Evolutionary conservation across 352 stramenopile genomes (phyloP), one percentile per base, ranked within the genome.

Genomic region (Pythium dissotocum): DNA sequence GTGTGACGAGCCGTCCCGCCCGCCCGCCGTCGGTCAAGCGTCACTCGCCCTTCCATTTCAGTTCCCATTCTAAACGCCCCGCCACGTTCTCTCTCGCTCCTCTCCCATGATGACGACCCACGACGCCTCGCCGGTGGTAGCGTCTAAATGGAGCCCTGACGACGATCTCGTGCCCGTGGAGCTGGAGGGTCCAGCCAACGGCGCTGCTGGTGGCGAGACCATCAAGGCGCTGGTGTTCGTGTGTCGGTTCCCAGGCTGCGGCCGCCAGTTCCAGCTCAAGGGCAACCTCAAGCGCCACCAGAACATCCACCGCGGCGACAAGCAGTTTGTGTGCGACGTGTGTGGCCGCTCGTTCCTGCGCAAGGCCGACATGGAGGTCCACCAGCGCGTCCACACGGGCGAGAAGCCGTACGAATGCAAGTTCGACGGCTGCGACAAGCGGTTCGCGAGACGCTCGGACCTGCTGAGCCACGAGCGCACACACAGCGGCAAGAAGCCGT

Each of bases 401-500:
- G 77, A 85, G 65, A 85, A 85, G 72, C 73, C 73, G 28, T 85
- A 79, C 61, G 30, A 38, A 52, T 85, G 78, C 61, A 49, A 58
- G 30, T 61, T 69, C 57, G 55, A 44, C 18, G 64, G 58, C 54
- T 85, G 78, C 63, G 69, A 61, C 49, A 79, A 80, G 57, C 53
- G 62, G 21, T 85, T 85, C 49, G 78, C 76, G n/a, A 69, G 78
- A 21, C 76, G 77, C 53, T 85, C 77, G 26, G 78, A 87, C 58
- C 61, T 87, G 61, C 71, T 79, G 33, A 81, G 67, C 63, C 78
- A 87, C 68, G 75, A 87, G 70, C 77, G 78, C 44, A 87, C 71
- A 26, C 78, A 87, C 51, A 69, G 56, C 53, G 73, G 77, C 49
- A 72, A 65, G 42, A 87, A 87, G 61, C 63, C 72, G 16, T 87